Evolutionary conservation across 2,329 filamentous ascomycete genomes (phyloP), one percentile per base, ranked within the genome.

Genomic region (Xylariaceae sp.): DNA sequence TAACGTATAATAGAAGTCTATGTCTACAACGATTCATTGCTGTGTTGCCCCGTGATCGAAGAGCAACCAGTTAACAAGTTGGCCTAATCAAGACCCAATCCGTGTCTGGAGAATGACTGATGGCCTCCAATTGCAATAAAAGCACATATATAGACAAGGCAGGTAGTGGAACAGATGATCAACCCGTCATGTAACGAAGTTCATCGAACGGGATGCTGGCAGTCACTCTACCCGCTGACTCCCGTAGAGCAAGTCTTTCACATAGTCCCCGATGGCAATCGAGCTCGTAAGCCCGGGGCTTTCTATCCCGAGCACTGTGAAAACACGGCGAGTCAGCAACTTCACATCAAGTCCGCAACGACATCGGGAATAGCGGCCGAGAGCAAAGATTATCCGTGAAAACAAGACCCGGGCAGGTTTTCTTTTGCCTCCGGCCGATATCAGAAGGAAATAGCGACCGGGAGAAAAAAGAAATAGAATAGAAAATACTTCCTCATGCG

Each of bases 231-330:
- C 42, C 9, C 30, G 30, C 21, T 22, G 36, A n/a, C 46, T 55
- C 16, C 56, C 54, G 53, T 83, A 80, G 49, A 83, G 57, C 47
- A 84, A 59, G 47, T 68, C 65, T 41, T 73, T 70, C 0, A 96
- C 91, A 75, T 81, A 80, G 67, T 95, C 89, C 3, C 79, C 92
- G 71, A 96, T 92, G 1, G 91, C 91, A 73, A 97, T 72, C 63
- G 80, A 84, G 69, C 89, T 94, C 44, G 92, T 97, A 70, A 97
- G 72, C 4, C 92, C 92, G 0, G 92, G 92, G 70, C 89, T 95
- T 76, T 97, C 92, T 62, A 96, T 96, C 0, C 91, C 92, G 63
- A 97, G 67, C 61, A 97, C 56, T 59, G 30, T 15, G 40, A 13
- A 30, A 22, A 21, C 19, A 21, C 7, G 2, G 22, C 29, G 2